Evolutionary conservation across 2,329 filamentous ascomycete genomes (phyloP).

Genomic region (Claviceps monticola): DNA sequence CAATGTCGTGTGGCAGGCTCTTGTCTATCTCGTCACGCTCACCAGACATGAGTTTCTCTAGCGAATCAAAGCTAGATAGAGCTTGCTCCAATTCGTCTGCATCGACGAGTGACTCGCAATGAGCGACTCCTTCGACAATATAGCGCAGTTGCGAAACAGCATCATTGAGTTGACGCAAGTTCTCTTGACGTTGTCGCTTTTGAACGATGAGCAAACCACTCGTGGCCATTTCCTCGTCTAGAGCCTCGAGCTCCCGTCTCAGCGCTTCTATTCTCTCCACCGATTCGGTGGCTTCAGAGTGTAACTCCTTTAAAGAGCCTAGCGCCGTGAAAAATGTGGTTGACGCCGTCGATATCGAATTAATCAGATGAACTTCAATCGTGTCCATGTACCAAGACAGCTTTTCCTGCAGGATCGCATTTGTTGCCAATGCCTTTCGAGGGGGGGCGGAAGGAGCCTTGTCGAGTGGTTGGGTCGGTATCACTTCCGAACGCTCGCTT

Average conservation of each 20-base stretch:
- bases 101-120: constrained; percentile 72
- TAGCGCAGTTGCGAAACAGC: constrained; percentile 71
- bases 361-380: constrained; percentile 91
- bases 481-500: constrained; percentile 90
- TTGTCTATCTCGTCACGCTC: constrained; percentile 32
- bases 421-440: constrained; percentile 82
- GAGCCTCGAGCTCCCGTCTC: constrained; percentile 60
- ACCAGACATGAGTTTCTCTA: constrained; percentile 72
- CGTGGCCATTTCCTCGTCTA: constrained; percentile 79
- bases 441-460: constrained; percentile 47
- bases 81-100: constrained; percentile 72
- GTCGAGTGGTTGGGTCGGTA: constrained; percentile 48
- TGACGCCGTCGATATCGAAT: constrained; percentile 88
- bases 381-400: constrained; percentile 99
- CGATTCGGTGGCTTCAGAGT: constrained; percentile 83
- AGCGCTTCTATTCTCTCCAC: constrained; percentile 74
- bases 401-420: constrained; percentile 95
- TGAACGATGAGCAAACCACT: constrained; percentile 77
- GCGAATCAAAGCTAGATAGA: constrained; percentile 58
- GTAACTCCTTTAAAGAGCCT: constrained; percentile 78
- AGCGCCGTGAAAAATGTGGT: constrained; percentile 93
- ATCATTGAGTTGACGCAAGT: constrained; percentile 67
- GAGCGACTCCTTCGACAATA: constrained; percentile 60
- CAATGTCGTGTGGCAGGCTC: constrained; percentile 16
- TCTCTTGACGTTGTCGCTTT: constrained; percentile 68